These are phyloP conservation scores for Colletotrichum acutatum DNA, from an alignment of 2,329 filamentous ascomycete species.

Conservation along the genomic window DNA sequence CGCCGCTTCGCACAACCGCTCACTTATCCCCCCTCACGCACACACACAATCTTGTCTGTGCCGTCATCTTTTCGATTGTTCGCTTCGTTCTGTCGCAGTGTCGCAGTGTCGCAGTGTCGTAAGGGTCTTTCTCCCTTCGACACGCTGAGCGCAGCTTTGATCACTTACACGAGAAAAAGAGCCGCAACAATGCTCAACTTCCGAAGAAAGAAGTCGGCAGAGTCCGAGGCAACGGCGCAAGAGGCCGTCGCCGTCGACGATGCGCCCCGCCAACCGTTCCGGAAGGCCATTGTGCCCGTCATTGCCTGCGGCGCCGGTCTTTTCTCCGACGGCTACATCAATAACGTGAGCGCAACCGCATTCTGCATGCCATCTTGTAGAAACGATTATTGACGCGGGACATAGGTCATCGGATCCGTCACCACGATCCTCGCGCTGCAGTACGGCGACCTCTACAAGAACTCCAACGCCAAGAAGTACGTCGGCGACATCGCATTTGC, in stretches of 20 bases:
- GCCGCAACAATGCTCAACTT: slow-evolving; percentile 18
- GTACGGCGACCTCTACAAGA: slow-evolving; percentile 76
- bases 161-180: background rate
- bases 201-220: slow-evolving; percentile 6
- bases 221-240: slow-evolving; percentile 12
- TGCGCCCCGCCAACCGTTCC: slow-evolving; percentile 22
- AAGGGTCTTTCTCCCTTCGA: background rate
- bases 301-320: slow-evolving; percentile 91
- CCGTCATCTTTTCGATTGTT: background rate
- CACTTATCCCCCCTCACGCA: background rate
- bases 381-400: background rate
- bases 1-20: background rate
- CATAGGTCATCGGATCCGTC: slow-evolving; percentile 85
- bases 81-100: background rate
- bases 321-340: slow-evolving; percentile 93
- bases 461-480: slow-evolving; percentile 76
- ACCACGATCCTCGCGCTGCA: slow-evolving; percentile 78
- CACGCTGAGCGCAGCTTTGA: background rate
- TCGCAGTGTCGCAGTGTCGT: background rate
- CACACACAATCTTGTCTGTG: background rate
- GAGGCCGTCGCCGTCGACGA: background rate
- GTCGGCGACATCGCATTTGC: slow-evolving; percentile 87
- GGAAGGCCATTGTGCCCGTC: slow-evolving; percentile 65
- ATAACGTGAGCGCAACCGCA: slow-evolving; percentile 68
- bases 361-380: background rate